Evolutionary conservation across 257 asterid genomes (phyloP).

Genomic region (Solanum habrochaites): DNA sequence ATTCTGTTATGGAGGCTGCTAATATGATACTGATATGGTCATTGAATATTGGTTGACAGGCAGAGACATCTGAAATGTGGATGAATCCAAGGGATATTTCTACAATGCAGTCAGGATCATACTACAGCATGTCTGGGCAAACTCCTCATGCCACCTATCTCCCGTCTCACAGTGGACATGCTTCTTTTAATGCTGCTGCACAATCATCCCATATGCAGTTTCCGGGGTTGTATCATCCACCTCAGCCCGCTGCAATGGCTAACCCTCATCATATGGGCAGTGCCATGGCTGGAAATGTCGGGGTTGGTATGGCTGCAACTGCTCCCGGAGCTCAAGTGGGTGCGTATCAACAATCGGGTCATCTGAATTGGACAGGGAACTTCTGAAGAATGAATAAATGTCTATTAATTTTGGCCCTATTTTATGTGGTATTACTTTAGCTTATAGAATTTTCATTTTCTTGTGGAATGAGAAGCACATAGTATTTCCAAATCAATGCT

Average conservation of each 20-base stretch:
- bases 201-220: conserved; percentile 95
- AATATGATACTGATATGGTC: background rate
- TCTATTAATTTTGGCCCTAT: background rate
- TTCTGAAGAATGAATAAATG: conserved; percentile 26
- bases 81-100: conserved; percentile 70
- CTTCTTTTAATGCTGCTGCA: conserved; percentile 65
- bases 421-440: conserved; percentile 3
- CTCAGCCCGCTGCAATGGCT: conserved; percentile 46
- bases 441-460: conserved; percentile 34
- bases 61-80: conserved; percentile 95
- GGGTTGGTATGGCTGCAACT: conserved; percentile 69
- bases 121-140: conserved; percentile 82
- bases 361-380: conserved; percentile 77
- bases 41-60: conserved; percentile 23
- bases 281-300: conserved; percentile 63
- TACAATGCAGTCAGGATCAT: conserved; percentile 61
- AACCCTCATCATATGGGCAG: conserved; percentile 79
- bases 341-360: conserved; percentile 85
- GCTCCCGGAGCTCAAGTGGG: conserved; percentile 78
- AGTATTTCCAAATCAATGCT: background rate
- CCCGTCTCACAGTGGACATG: conserved; percentile 75
- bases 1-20: background rate
- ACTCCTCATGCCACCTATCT: conserved; percentile 65
- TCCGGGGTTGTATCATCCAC: conserved; percentile 67
- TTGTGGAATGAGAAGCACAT: conserved; percentile 13